Evolutionary conservation across 2,329 filamentous ascomycete genomes (phyloP), one percentile per base, ranked within the genome.

Genomic region (Zymoseptoria passerinii): DNA sequence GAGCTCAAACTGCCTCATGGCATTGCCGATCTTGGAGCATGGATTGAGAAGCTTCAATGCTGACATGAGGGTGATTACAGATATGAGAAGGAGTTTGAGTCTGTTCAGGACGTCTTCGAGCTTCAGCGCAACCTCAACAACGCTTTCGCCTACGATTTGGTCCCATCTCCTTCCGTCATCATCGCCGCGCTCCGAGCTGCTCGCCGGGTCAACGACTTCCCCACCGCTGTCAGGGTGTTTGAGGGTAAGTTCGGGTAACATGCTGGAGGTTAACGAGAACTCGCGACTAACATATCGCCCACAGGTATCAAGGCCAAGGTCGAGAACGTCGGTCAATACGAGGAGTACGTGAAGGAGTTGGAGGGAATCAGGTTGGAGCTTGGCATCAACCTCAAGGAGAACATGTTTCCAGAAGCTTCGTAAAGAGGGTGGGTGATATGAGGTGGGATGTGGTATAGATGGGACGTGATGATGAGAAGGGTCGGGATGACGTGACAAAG

Each of bases 111-210:
- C 81, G 92, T 97, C 74, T 99, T 99, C 78, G 94, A 99, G 86
- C 90, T 99, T 74, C 73, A 91, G 84, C 89, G 91, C 78, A 96
- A 96, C 82, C 83, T 96, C 74, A 99, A 99, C 87, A 99, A 99
- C 81, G 92, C 91, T 75, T 99, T 99, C 80, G 94, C 94, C 74
- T 99, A 99, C 87, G 94, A 99, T 86, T 88, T 99, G 72, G 94
- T 99, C 67, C 94, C 95, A 73, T 94, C 92, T 50, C 86, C 92
- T 65, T 85, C 89, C 68, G 94, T 99, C 74, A 84, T 96, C 76
- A 85, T 84, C 71, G 92, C 94, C 71, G 94, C 94, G 65, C 85
- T 99, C 71, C 91, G 88, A 79, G 94, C 94, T 70, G 94, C 94
- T 68, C 84, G 94, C 76, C 85, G 94, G 76, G 94, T 99, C 75